phyloP scores from a whole-genome alignment of 352 stramenopile species.

The Phytophthora melonis region DNA sequence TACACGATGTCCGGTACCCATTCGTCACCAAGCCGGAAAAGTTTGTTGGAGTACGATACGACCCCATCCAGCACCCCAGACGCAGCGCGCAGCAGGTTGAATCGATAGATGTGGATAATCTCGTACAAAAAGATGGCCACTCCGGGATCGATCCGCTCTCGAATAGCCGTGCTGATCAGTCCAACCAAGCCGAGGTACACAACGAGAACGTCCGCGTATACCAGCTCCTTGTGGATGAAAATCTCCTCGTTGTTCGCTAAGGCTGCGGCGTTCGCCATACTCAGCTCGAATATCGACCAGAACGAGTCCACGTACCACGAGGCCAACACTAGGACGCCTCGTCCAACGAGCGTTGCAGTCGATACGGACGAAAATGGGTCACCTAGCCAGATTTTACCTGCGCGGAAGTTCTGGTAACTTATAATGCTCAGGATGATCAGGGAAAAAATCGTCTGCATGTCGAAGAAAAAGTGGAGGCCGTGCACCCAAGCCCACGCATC shows the following conservation, averaged over 20 bases:
- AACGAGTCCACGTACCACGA: neutral
- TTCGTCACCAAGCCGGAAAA: neutral
- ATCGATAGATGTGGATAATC: neutral
- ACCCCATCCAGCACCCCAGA: neutral
- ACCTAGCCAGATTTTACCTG: neutral
- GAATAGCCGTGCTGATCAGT: neutral
- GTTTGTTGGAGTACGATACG: neutral
- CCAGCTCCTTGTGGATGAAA: conserved; percentile 1
- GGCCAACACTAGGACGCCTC: neutral
- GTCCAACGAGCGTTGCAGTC: neutral
- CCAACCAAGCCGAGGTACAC: neutral
- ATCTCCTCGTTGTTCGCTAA: neutral
- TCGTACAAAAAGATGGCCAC: neutral
- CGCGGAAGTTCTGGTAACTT: neutral
- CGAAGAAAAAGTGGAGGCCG: neutral
- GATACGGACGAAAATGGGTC: neutral
- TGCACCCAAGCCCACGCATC: neutral
- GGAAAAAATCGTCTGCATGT: neutral
- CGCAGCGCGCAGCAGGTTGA: neutral
- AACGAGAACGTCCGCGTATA: neutral
- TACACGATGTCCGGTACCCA: neutral
- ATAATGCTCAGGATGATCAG: neutral
- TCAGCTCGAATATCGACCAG: neutral
- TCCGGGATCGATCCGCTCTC: neutral
- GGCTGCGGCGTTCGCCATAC: neutral